phyloP scores from a whole-genome alignment of 352 stramenopile genomes.

The Phytophthora fragariae region DNA sequence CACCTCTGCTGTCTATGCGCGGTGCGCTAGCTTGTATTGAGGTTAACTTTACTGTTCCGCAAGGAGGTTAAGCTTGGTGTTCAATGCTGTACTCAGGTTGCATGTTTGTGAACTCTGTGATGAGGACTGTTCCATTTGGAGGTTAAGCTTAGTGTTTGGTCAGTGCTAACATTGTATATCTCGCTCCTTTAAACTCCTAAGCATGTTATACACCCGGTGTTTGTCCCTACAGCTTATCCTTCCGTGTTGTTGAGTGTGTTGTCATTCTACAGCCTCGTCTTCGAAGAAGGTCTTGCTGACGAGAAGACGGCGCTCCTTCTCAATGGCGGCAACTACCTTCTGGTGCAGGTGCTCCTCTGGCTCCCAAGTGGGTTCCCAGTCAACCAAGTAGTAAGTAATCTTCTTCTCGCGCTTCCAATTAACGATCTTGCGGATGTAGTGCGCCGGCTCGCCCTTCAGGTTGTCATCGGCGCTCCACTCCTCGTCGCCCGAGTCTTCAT shows the following conservation, averaged over 20 bases:
- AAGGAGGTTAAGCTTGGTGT: conserved; percentile 38
- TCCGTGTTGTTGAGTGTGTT: conserved; percentile 28
- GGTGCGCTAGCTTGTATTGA: conserved; percentile 11
- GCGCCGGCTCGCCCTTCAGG: background rate
- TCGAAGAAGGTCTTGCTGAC: conserved; percentile 31
- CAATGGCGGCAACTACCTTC: conserved; percentile 27
- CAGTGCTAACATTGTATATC: background rate
- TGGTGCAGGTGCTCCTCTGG: conserved; percentile 6
- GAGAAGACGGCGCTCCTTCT: conserved; percentile 21
- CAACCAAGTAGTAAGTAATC: conserved; percentile 29
- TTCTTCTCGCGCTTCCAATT: background rate
- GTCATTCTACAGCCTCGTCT: conserved; percentile 26
- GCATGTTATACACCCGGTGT: conserved; percentile 12
- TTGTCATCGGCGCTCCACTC: background rate
- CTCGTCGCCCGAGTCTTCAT: too few relatives aligned
- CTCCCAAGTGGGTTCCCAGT: conserved; percentile 32
- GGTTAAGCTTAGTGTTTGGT: conserved; percentile 27
- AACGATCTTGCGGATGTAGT: background rate
- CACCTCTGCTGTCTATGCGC: conserved; percentile 3
- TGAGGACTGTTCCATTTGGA: conserved; percentile 11
- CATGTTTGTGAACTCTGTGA: conserved; percentile 19
- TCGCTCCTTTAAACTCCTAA: background rate
- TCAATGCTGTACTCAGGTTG: conserved; percentile 14
- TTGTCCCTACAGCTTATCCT: conserved; percentile 11
- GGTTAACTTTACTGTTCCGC: conserved; percentile 38